A percentile compares a stretch with the other conserved stretches of the same genome.
Evolutionary conservation across 1,139 yeast genomes (phyloP).

Genomic region (Zygoascus sp.): DNA sequence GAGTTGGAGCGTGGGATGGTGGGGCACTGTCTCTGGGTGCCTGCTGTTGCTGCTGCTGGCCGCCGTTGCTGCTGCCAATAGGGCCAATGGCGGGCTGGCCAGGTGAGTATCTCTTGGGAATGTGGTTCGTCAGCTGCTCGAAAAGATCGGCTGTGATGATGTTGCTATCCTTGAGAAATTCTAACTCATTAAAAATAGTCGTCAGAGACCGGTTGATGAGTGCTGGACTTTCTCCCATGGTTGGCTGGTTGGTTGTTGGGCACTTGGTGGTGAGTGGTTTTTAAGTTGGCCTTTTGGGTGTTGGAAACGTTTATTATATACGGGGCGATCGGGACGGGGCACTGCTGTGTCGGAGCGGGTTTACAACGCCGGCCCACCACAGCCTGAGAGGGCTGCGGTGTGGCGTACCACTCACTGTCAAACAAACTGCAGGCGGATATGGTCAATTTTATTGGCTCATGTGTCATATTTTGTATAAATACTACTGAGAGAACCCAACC

Average conservation of each 20-base stretch:
- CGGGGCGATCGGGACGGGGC: background rate
- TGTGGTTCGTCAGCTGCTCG: slow-evolving; percentile 45
- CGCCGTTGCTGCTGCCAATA: slow-evolving; percentile 13
- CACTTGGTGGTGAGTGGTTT: background rate
- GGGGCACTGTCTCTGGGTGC: background rate
- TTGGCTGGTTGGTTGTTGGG: slow-evolving; percentile 8
- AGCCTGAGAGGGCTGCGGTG: too few species aligned
- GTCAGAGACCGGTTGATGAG: slow-evolving; percentile 74
- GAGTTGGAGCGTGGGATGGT: background rate
- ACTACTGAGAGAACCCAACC: background rate
- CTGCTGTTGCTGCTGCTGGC: background rate
- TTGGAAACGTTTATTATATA: background rate
- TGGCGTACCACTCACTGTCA: too few species aligned
- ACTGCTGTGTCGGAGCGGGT: too few species aligned
- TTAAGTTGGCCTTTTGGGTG: background rate
- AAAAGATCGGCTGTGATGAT: slow-evolving; percentile 61
- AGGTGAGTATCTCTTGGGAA: slow-evolving; percentile 58
- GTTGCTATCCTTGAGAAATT: slow-evolving; percentile 71
- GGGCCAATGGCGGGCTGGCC: slow-evolving; percentile 48
- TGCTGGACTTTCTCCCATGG: slow-evolving; percentile 36
- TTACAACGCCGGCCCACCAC: too few species aligned
- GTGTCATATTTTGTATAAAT: too few species aligned
- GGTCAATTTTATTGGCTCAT: too few species aligned
- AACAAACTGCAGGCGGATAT: too few species aligned
- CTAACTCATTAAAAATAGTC: slow-evolving; percentile 71